Evolutionary conservation across 225 moss, liverwort and hornwort species (phyloP), one percentile per base, ranked within the genome.

Genomic region (Ulota crispa): DNA sequence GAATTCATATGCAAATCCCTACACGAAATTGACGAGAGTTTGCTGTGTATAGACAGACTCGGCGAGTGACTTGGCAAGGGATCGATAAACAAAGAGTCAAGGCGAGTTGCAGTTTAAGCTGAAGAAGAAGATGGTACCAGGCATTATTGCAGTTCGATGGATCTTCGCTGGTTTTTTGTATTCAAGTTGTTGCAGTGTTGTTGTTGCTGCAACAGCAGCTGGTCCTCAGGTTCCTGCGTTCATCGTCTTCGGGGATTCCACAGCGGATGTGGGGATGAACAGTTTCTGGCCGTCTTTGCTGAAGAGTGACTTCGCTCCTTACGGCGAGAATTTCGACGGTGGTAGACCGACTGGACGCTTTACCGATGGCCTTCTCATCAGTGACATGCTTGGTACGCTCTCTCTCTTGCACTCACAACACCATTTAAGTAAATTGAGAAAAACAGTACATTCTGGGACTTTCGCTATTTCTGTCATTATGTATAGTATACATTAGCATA

Each of bases 191-290:
- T 54, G 50, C 50, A 18, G 50, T 50, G 18, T 18, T 50, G 16
- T 5, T 50, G 8, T 7, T n/a, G 56, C 4, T 24, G 36, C 28
- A 0, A 43, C 7, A 16, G 36, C 45, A 0, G 54, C 7, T 11
- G 55, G 70, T 11, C 83, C 82, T 65, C 83, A 70, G 64, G 31
- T 89, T 30, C 85, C 93, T 8, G 86, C 93, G 8, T 1, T 93
- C 0, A 74, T 96, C 0, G 72, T 92, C 7, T 81, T 96, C 23
- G 96, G 96, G 2, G 96, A 96, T 72, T 96, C 96, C 9, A 94
- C 94, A 4, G 81, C 81, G 0, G 94, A 96, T 50, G 93, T 93
- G 1, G 94, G 96, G 12, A 93, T 63, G 39, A 96, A 96, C 83
- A 88, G 59, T 18, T 62, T 69, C 9, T 30, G 91, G 8, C 1